Percentiles rank a stretch among this genome's conserved stretches.
Conservation (phyloP, 257 asterid species). For the Misopates orontium region DNA sequence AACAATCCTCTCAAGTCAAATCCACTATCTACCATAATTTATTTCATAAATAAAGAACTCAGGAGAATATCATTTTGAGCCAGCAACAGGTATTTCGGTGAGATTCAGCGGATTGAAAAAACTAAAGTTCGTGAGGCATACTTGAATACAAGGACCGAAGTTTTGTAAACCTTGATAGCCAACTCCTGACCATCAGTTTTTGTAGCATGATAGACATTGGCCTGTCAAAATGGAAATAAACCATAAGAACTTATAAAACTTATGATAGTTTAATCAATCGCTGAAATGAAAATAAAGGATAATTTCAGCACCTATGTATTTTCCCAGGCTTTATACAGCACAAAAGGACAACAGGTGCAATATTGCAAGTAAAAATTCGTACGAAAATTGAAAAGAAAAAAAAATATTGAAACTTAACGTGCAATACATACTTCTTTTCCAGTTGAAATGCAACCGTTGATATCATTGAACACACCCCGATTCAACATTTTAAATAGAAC, state of each 20-base stretch:
- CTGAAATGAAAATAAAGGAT: not conserved
- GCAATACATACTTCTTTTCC: constrained; percentile 83
- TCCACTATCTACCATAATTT: not conserved
- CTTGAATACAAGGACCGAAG: constrained; percentile 93
- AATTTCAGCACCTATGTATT: not conserved
- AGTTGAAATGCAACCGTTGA: constrained; percentile 97
- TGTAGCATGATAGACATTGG: constrained; percentile 96
- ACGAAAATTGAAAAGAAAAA: not conserved
- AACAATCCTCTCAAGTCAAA: constrained; percentile 17
- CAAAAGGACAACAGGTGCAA: constrained; percentile 8
- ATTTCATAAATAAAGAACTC: constrained; percentile 1
- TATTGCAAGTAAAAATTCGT: not conserved
- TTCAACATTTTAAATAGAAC: constrained; percentile 92
- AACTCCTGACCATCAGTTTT: constrained; percentile 81
- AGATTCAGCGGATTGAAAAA: constrained; percentile 20
- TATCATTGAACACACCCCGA: constrained; percentile 74
- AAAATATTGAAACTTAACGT: not conserved
- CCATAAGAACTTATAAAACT: constrained; percentile 12
- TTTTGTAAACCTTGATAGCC: constrained; percentile 92
- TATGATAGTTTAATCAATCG: constrained; percentile 12
- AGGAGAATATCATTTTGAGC: not conserved
- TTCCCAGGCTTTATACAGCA: constrained; percentile 19
- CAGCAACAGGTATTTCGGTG: constrained; percentile 2
- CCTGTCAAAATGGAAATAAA: constrained; percentile 48
- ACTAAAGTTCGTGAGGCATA: constrained; percentile 37